Evolutionary conservation across 495 filamentous ascomycete genomes (phyloP).

Genomic region (Podospora australis): DNA sequence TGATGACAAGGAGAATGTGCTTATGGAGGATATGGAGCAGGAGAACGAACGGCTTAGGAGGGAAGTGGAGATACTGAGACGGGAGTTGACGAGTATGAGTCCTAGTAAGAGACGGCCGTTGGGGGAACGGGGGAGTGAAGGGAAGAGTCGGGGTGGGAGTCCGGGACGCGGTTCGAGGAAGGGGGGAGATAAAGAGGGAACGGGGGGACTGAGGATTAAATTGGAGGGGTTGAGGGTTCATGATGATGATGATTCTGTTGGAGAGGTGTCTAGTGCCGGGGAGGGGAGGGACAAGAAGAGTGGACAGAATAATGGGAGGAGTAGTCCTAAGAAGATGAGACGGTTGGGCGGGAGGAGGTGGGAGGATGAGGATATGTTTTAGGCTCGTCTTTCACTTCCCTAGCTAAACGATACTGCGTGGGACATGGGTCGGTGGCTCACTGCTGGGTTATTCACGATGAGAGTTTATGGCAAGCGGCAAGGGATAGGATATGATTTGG

Average conservation of each 20-base stretch:
- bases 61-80: constrained; percentile 43
- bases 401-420: too few species aligned
- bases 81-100: constrained; percentile 39
- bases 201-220: not conserved
- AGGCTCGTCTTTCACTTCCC: constrained; percentile 1
- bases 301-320: constrained; percentile 6
- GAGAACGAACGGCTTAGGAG: constrained; percentile 55
- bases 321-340: constrained; percentile 35
- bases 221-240: not conserved
- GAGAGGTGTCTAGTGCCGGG: too few species aligned
- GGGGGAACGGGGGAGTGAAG: constrained; percentile 30
- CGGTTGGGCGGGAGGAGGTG: constrained; percentile 34
- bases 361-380: constrained; percentile 35
- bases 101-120: constrained; percentile 41
- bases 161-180: constrained; percentile 2
- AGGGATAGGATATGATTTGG: too few species aligned
- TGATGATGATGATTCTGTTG: constrained; percentile 4
- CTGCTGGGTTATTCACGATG: too few species aligned
- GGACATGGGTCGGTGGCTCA: too few species aligned
- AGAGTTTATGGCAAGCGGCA: too few species aligned
- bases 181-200: constrained; percentile 21
- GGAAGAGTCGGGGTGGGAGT: not conserved
- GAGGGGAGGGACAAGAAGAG: too few species aligned
- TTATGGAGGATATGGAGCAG: constrained; percentile 51
- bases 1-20: constrained; percentile 45